Evolutionary conservation across 2,329 filamentous ascomycete genomes (phyloP), one percentile per base, ranked within the genome.

Genomic region (Rutstroemia sp.): DNA sequence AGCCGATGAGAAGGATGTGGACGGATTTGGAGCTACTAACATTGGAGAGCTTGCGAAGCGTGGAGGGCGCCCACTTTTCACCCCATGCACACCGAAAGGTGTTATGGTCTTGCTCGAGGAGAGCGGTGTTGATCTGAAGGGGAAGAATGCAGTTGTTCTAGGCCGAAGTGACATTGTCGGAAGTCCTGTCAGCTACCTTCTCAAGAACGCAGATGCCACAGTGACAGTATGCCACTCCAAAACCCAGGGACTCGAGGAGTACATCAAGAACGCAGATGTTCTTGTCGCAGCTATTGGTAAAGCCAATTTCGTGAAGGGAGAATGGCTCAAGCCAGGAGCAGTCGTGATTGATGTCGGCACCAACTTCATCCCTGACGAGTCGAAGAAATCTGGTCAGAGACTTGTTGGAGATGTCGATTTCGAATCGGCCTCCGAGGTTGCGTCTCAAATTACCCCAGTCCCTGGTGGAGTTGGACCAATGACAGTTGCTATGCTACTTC

Each of bases 261-360:
- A 92, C 60, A 75, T 97, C 68, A 92, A 89, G 76, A 77, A 79
- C 57, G 94, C 94, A 44, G 94, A 99, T 69, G 84, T 99, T 58
- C 78, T 99, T 48, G 83, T 99, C 53, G 92, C 91, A 30, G 94
- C 94, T 57, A 95, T 99, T 72, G 94, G 94, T 34, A 80, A 89
- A 70, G 79, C 92, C 8, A 81, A 83, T 57, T 95, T 96, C 67
- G 86, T 99, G 68, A 92, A 94, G 75, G 94, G 92, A 62, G 89
- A 95, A 59, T 97, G 92, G 91, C 72, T 99, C 62, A 99, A 97
- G 79, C 84, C 88, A 17, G 94, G 92, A 38, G 90, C 83, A n/a
- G 87, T 99, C 5, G 91, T 99, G 42, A 95, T 99, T 67, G 94
- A 99, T 68, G 94, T 99, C 17, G 94, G 94, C 60, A 99, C 92